Evolutionary conservation across 495 filamentous ascomycete genomes (phyloP).

Genomic region (Xylaria grammica): DNA sequence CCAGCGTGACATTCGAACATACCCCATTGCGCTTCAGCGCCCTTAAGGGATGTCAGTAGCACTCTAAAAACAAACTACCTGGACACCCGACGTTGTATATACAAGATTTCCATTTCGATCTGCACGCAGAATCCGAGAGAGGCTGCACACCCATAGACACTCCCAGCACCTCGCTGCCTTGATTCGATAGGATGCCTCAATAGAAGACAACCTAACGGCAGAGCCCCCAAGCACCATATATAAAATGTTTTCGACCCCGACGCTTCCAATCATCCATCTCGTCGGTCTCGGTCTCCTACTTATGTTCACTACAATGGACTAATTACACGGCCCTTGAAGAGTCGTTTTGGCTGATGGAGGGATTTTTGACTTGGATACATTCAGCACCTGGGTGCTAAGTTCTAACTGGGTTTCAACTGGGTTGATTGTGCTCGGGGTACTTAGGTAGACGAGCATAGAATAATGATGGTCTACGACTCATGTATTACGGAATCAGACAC

Average conservation of each 20-base stretch:
- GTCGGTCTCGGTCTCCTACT: not conserved
- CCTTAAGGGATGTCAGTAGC: slow-evolving; percentile 26
- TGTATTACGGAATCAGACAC: slow-evolving; percentile 22
- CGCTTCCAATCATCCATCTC: not conserved
- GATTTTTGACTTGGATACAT: slow-evolving; percentile 24
- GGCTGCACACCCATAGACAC: not conserved
- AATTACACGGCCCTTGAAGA: slow-evolving; percentile 28
- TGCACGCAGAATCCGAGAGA: too few species aligned
- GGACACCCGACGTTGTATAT: slow-evolving; percentile 9
- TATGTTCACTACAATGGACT: slow-evolving; percentile 33
- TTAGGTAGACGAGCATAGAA: slow-evolving; percentile 1
- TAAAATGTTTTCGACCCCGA: not conserved
- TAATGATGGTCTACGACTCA: not conserved
- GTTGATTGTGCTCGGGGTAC: slow-evolving; percentile 22
- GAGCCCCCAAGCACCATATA: too few species aligned
- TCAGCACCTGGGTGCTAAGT: slow-evolving; percentile 18
- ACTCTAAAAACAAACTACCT: not conserved
- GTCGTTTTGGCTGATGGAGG: not conserved
- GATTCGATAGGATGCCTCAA: slow-evolving; percentile 1
- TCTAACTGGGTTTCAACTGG: slow-evolving; percentile 18
- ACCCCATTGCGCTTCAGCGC: slow-evolving; percentile 34
- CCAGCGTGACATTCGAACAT: slow-evolving; percentile 33
- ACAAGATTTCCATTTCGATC: slow-evolving; percentile 3
- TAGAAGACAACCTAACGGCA: not conserved
- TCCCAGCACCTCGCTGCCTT: not conserved